Base-by-base conservation (phyloP, 768 basidiomycete species). In the Macrocybe gigantea region DNA sequence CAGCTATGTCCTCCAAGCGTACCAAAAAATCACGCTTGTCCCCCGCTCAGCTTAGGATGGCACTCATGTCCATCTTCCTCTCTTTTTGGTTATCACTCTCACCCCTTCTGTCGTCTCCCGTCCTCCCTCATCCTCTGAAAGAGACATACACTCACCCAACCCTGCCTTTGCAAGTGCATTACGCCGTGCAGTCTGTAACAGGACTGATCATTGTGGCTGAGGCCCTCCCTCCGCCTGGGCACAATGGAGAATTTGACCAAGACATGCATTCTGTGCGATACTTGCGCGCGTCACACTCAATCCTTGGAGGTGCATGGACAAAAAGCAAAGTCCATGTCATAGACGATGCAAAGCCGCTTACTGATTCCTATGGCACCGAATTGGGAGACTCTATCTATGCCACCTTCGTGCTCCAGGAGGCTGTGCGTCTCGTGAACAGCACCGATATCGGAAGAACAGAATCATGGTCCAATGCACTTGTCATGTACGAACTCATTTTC, bases 401-500 rank as follows among this genome's bases (percentile, higher is more conserved):
- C 14, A 75, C 92, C 0, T 97, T 97, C 60, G 74, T 87, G 5
- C 61, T 96, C 12, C 94, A 97, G 62, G 95, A 97, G 60, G 88
- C 86, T 1, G 84, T 73, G 10, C 77, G 89, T 7, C 64, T 97
- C 31, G 78, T 85, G 9, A 72, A 82, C 50, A 78, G 73, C 41
- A 73, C 77, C 7, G 56, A 62, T 8, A 67, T 61, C 50, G 70
- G 60, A 5, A 64, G 66, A 52, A 56, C 55, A 36, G 58, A 66
- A 39, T 51, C 56, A 38, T 65, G 61, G 55, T 69, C 80, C 50
- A 81, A 77, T 56, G 88, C 78, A 3, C 68, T 88, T 52, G 68
- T 88, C 47, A 91, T 91, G 92, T 90, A 62, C 53, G 82, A 60
- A 7, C 44, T 33, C 39, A 22, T 22, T 49, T 33, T 42, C 54